Percentiles rank a stretch among this genome's conserved stretches.
Evolutionary conservation across 2,329 filamentous ascomycete genomes (phyloP).

Genomic region (Xylariaceae sp.): DNA sequence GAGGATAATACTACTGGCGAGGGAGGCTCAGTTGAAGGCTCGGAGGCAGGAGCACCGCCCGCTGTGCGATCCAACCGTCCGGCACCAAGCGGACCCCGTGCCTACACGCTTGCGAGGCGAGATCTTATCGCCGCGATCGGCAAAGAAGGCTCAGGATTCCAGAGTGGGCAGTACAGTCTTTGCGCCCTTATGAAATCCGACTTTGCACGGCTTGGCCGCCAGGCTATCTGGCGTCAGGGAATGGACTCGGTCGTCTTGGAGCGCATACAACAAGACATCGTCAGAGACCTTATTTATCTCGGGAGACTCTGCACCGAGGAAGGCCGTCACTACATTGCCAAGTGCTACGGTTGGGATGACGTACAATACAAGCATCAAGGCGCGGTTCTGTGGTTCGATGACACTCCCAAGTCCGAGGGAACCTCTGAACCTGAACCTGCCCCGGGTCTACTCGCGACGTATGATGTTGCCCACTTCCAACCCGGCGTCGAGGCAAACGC

Average conservation of each 20-base stretch:
- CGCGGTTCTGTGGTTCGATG: constrained; percentile 41
- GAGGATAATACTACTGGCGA: not conserved
- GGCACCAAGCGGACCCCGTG: constrained; percentile 20
- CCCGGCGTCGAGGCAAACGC: constrained; percentile 29
- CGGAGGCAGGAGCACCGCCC: not conserved
- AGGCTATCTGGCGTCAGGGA: constrained; percentile 45
- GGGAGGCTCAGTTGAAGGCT: not conserved
- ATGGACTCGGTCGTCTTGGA: constrained; percentile 51
- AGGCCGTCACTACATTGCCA: constrained; percentile 36
- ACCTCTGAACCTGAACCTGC: constrained; percentile 5
- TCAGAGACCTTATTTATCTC: constrained; percentile 41
- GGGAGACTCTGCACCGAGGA: constrained; percentile 26
- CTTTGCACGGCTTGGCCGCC: constrained; percentile 8
- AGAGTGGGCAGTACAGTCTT: constrained; percentile 8
- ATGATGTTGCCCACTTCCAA: constrained; percentile 31
- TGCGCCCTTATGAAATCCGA: constrained; percentile 8
- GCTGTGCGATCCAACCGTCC: not conserved
- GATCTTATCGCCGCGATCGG: constrained; percentile 29
- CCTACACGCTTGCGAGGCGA: constrained; percentile 30
- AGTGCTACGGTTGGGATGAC: constrained; percentile 39
- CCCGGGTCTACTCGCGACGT: constrained; percentile 39
- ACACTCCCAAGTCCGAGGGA: constrained; percentile 5
- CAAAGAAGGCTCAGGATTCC: constrained; percentile 8
- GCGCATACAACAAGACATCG: constrained; percentile 43
- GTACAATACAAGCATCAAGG: constrained; percentile 36